phyloP scores from a whole-genome alignment of 129 eudicot genomes.

The Flaveria ramosissima region DNA sequence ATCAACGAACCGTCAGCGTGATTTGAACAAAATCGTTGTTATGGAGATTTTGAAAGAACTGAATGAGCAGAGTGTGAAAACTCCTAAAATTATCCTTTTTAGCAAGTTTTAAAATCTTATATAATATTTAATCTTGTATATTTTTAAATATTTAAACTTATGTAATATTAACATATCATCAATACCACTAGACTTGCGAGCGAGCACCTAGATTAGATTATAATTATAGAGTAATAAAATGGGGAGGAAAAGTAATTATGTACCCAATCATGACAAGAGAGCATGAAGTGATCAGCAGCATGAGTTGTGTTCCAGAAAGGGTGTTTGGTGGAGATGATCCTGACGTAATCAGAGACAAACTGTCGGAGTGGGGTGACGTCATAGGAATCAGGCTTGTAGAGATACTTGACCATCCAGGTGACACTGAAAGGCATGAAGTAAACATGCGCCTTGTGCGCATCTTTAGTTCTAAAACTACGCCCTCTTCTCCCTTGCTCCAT shows the following conservation, averaged over 20 bases:
- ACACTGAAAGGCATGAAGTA: conserved; percentile 97
- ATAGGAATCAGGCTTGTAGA: conserved; percentile 56
- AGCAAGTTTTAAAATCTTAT: too few relatives aligned
- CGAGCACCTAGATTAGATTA: too few relatives aligned
- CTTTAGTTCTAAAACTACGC: conserved; percentile 52
- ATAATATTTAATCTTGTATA: too few relatives aligned
- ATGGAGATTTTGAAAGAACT: too few relatives aligned
- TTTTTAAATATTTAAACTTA: too few relatives aligned
- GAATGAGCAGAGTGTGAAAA: too few relatives aligned
- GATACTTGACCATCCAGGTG: conserved; percentile 77
- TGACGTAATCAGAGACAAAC: conserved; percentile 76
- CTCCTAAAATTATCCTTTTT: too few relatives aligned
- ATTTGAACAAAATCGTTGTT: too few relatives aligned
- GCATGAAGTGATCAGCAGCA: conserved; percentile 97
- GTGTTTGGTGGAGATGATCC: conserved; percentile 67
- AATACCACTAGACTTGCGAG: too few relatives aligned
- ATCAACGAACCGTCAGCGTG: too few relatives aligned
- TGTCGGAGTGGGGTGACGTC: conserved; percentile 57
- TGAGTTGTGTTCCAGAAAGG: conserved; percentile 84
- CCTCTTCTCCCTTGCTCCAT: conserved; percentile 55
- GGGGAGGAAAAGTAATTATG: background rate
- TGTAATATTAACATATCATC: too few relatives aligned
- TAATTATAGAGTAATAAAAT: background rate
- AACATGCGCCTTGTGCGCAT: conserved; percentile 63
- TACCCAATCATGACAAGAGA: conserved; percentile 97